A percentile compares a stretch with the other conserved stretches of the same genome.
Conservation (phyloP, 441 rosid genomes). For the Omphalea diandra region DNA sequence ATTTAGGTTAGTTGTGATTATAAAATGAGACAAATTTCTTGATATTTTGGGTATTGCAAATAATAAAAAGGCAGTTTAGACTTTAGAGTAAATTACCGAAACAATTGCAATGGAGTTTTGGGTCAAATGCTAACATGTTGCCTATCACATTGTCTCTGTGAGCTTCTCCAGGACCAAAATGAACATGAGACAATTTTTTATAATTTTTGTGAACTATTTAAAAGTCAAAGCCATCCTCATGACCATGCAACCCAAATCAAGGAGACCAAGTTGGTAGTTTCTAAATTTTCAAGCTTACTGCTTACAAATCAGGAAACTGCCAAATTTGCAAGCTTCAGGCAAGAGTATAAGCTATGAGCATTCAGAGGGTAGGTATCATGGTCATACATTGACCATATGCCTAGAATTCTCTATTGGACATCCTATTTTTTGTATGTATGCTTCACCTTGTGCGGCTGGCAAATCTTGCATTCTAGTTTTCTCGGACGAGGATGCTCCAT, state of each 20-base stretch:
- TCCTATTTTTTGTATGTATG: conserved; percentile 5
- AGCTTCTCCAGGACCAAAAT: conserved; percentile 26
- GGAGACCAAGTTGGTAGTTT: background rate
- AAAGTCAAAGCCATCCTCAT: conserved; percentile 14
- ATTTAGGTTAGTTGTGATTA: background rate
- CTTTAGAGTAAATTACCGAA: background rate
- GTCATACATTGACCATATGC: too few relatives aligned
- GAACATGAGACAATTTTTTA: background rate
- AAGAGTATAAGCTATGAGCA: background rate
- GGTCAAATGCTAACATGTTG: background rate
- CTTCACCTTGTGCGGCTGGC: background rate
- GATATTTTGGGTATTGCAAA: background rate
- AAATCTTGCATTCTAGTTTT: background rate
- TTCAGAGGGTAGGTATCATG: too few relatives aligned
- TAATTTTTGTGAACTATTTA: background rate
- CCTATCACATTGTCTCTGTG: conserved; percentile 7
- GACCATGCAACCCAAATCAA: conserved; percentile 4
- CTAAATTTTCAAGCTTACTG: conserved; percentile 1
- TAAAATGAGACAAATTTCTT: background rate
- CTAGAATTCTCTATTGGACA: background rate
- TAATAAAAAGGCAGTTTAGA: background rate
- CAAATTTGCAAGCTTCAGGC: background rate
- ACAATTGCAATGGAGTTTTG: conserved; percentile 2
- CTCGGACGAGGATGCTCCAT: conserved; percentile 7
- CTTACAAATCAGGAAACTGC: background rate